Conservation (phyloP, 164 flowering plant genomes). For the Aristolochia fimbriata region DNA sequence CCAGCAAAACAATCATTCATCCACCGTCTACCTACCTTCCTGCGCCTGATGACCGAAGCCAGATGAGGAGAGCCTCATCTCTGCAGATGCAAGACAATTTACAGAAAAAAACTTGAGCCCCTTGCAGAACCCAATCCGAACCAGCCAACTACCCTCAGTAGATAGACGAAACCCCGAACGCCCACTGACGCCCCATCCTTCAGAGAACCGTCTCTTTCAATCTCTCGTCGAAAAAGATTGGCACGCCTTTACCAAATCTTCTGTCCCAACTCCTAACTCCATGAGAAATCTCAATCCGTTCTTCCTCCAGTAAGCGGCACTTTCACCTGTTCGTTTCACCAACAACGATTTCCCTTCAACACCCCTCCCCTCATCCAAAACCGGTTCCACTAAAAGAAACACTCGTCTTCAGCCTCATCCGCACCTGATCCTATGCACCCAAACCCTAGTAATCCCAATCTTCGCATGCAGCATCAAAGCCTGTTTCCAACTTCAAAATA, state of each 20-base stretch:
- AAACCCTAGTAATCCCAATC: not conserved
- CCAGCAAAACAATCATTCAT: not conserved
- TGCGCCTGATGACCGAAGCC: constrained; percentile 56
- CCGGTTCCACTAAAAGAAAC: constrained; percentile 7
- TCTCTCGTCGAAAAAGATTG: not conserved
- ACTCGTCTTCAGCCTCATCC: constrained; percentile 9
- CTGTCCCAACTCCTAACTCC: not conserved
- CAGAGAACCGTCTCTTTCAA: constrained; percentile 8
- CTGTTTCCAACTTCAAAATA: not conserved
- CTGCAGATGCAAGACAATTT: constrained; percentile 3
- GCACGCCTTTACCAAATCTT: constrained; percentile 1
- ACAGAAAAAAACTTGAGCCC: not conserved
- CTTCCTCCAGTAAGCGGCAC: not conserved
- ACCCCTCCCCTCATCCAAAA: constrained; percentile 7
- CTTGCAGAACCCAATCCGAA: no score
- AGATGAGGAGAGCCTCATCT: constrained; percentile 64
- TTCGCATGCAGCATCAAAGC: not conserved
- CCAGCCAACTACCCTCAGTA: not conserved
- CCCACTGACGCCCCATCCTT: not conserved
- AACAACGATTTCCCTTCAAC: not conserved
- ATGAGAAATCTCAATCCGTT: no score
- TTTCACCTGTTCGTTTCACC: constrained; percentile 7
- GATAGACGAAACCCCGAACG: not conserved
- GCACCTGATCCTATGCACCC: not conserved
- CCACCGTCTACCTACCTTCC: constrained; percentile 37